These are phyloP conservation scores for Sclerotinia nivalis DNA, from an alignment of 2,329 filamentous ascomycete genomes.

Conservation along the genomic window DNA sequence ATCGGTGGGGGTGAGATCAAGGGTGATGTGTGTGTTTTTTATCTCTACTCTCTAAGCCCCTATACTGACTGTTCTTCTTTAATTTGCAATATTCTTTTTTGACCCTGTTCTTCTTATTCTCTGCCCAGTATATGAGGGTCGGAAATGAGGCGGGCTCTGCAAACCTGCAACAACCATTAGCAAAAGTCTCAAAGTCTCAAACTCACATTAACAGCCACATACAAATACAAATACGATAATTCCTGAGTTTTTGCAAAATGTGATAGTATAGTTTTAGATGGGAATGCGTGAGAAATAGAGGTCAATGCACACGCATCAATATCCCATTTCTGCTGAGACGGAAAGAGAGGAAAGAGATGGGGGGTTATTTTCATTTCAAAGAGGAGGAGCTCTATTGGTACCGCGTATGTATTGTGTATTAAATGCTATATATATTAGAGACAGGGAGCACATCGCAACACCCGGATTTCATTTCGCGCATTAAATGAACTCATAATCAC, in stretches of 20 bases:
- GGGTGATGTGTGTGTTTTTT: too few species aligned
- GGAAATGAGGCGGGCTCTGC: too few species aligned
- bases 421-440: neutral
- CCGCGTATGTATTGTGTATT: neutral
- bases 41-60: too few species aligned
- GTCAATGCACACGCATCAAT: neutral
- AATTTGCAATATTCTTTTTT: too few species aligned
- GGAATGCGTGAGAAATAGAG: conserved; percentile 33
- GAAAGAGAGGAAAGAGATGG: neutral
- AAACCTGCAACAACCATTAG: conserved; percentile 28
- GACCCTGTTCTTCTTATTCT: too few species aligned
- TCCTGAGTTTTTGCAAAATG: conserved; percentile 30
- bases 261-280: conserved; percentile 26
- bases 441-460: neutral
- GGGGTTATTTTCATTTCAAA: neutral
- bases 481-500: neutral
- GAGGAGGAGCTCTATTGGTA: neutral
- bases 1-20: too few species aligned
- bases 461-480: neutral
- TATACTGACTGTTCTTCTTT: too few species aligned
- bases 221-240: conserved; percentile 32
- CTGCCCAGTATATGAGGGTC: too few species aligned
- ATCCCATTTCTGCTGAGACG: neutral
- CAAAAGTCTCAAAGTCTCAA: conserved; percentile 31
- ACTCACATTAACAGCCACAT: conserved; percentile 32